A percentile compares a stretch with the other conserved stretches of the same genome.
Evolutionary conservation across 2,329 filamentous ascomycete genomes (phyloP).

Genomic region (Talaromyces sp.): DNA sequence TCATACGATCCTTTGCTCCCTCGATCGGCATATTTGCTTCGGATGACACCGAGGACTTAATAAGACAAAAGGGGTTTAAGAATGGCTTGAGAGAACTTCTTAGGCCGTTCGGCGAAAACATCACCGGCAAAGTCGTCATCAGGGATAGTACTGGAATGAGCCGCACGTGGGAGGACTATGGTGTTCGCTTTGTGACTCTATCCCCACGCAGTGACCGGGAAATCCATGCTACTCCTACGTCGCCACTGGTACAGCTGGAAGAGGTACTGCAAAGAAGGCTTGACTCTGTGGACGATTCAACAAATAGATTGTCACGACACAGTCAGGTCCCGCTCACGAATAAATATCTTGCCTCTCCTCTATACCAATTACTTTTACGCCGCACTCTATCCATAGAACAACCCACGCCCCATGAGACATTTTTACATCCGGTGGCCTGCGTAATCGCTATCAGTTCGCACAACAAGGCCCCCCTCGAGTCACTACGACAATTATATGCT

Average conservation of each 20-base stretch:
- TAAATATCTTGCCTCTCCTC: slow-evolving; percentile 59
- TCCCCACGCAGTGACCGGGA: slow-evolving; percentile 45
- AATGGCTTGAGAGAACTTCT: slow-evolving; percentile 80
- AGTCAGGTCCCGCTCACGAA: slow-evolving; percentile 29
- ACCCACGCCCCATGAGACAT: slow-evolving; percentile 82
- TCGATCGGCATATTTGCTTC: slow-evolving; percentile 86
- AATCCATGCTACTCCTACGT: slow-evolving; percentile 32
- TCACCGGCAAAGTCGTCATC: slow-evolving; percentile 83
- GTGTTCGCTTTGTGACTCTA: slow-evolving; percentile 76
- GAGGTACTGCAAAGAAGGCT: slow-evolving; percentile 76
- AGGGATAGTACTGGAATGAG: slow-evolving; percentile 85
- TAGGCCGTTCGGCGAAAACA: slow-evolving; percentile 82
- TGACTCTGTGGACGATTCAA: slow-evolving; percentile 63
- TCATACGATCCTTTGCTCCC: slow-evolving; percentile 82
- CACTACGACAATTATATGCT: slow-evolving; percentile 76
- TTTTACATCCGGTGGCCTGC: slow-evolving; percentile 89
- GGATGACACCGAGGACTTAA: slow-evolving; percentile 74
- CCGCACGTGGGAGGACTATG: slow-evolving; percentile 81
- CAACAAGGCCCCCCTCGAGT: slow-evolving; percentile 78
- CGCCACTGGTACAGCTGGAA: slow-evolving; percentile 61
- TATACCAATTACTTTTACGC: slow-evolving; percentile 80
- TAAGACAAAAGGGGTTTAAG: slow-evolving; percentile 77
- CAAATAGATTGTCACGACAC: slow-evolving; percentile 27
- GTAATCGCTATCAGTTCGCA: slow-evolving; percentile 93
- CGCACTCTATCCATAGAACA: slow-evolving; percentile 76